phyloP scores from a whole-genome alignment of 495 filamentous ascomycete species.

The Aspergillus diversus region DNA sequence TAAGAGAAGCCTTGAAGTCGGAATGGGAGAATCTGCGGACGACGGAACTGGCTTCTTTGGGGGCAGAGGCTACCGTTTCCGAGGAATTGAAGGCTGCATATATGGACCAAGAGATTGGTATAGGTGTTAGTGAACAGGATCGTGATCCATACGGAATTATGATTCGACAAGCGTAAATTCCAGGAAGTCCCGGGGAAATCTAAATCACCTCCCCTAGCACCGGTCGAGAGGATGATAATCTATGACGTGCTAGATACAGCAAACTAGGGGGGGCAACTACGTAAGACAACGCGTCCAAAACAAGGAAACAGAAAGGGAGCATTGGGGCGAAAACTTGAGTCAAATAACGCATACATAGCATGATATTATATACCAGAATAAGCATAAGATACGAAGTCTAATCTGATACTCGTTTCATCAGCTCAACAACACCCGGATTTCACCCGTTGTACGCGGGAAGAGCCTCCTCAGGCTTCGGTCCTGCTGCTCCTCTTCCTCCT shows the following conservation, averaged over 20 bases:
- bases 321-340: background rate
- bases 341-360: background rate
- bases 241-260: too few species aligned
- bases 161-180: constrained; percentile 46
- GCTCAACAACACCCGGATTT: constrained; percentile 79
- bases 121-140: constrained; percentile 78
- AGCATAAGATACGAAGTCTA: background rate
- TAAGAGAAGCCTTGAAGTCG: constrained; percentile 58
- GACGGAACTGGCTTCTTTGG: constrained; percentile 33
- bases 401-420: constrained; percentile 23
- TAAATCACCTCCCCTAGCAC: too few species aligned
- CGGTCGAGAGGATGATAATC: too few species aligned
- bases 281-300: background rate
- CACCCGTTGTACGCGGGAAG: constrained; percentile 82
- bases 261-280: too few species aligned
- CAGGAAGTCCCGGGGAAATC: background rate
- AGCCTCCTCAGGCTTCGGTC: constrained; percentile 62
- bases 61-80: constrained; percentile 14
- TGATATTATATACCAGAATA: constrained; percentile 3
- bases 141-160: constrained; percentile 77
- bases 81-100: constrained; percentile 49
- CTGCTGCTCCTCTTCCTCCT: constrained; percentile 40
- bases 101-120: constrained; percentile 55
- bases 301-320: background rate
- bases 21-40: constrained; percentile 54